Conservation (phyloP, 73 alveolate genomes). For the Breviolum minutum region DNA sequence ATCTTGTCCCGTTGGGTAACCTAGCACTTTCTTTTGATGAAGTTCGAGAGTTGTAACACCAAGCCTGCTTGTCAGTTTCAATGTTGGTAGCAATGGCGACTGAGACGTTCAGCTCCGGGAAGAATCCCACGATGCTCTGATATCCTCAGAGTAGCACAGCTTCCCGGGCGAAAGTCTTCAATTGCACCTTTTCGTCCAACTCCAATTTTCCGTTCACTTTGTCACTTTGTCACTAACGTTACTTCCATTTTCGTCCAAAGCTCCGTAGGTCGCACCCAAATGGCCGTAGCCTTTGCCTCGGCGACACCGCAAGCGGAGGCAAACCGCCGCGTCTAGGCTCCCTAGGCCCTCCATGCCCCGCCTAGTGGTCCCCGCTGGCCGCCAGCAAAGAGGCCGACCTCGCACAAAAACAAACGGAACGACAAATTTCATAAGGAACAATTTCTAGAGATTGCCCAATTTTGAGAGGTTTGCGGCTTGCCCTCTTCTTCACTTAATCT, state of each 20-base stretch:
- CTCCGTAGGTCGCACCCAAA: constrained; percentile 81
- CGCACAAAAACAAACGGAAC: no score
- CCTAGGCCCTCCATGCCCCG: neutral
- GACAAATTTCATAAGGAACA: no score
- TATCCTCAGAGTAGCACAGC: neutral
- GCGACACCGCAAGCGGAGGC: neutral
- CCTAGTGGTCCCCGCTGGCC: constrained; percentile 53
- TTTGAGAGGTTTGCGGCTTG: no score
- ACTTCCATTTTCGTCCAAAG: no score
- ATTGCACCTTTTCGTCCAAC: no score
- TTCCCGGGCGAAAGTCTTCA: neutral
- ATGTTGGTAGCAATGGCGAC: constrained; percentile 85
- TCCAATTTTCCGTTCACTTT: no score
- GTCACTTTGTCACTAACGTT: no score
- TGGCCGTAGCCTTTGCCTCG: constrained; percentile 84
- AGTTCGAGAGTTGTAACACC: neutral
- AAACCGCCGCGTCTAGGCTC: neutral
- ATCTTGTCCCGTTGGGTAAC: neutral
- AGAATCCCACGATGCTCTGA: constrained; percentile 90
- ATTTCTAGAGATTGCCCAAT: no score
- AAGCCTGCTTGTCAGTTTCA: constrained; percentile 82
- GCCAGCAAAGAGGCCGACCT: constrained; percentile 59
- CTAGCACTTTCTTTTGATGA: no score
- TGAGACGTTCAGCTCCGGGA: constrained; percentile 71
- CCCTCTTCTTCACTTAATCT: no score